Base-by-base conservation (phyloP, 2,329 filamentous ascomycete species). In the Ophiocordyceps camponoti-floridani region DNA sequence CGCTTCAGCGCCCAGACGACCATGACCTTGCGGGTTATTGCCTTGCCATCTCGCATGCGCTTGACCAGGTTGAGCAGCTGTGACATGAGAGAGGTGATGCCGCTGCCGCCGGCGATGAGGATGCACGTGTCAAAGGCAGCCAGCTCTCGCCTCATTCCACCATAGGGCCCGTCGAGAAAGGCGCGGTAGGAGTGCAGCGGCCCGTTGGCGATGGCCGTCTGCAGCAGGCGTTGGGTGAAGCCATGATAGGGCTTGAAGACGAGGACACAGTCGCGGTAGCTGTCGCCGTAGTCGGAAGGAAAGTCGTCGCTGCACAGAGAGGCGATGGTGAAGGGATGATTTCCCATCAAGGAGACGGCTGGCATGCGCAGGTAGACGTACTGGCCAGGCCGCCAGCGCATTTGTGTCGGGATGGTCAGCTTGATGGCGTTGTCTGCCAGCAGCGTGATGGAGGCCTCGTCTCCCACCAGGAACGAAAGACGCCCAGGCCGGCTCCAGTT, bases 361-460 rank as follows among this genome's bases (percentile, higher is more conserved):
- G 89, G 89, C 81, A 96, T 94, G 44, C 89, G 79, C 18, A 96
- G 70, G 58, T 95, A 96, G 16, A 95, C 83, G 53, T 93, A 95
- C 61, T 96, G 91, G 5, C 89, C 91, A 0, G 89, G 87, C 56
- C 78, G 81, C 89, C 89, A 96, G 49, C 77, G 80, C 73, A 93
- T 84, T 60, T 89, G 85, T 0, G 89, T 95, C 1, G 89, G 87
- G 43, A 96, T 83, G 0, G 89, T 95, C 52, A 96, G 76, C 60
- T 95, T 95, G 64, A 96, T 81, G n/a, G 86, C 85, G 56, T 93
- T 89, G 54, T 95, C 87, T 3, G 86, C 80, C 68, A 96, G 80
- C 23, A 95, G 70, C 1, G 85, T 91, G 37, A 95, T 79, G 26
- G 86, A 84, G 1, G 85, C 87, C 62, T 94, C 87, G 53, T 96